Percentiles rank a stretch among this genome's conserved stretches.
Conservation (phyloP, 2,329 filamentous ascomycete species). For the Clonostachys solani region DNA sequence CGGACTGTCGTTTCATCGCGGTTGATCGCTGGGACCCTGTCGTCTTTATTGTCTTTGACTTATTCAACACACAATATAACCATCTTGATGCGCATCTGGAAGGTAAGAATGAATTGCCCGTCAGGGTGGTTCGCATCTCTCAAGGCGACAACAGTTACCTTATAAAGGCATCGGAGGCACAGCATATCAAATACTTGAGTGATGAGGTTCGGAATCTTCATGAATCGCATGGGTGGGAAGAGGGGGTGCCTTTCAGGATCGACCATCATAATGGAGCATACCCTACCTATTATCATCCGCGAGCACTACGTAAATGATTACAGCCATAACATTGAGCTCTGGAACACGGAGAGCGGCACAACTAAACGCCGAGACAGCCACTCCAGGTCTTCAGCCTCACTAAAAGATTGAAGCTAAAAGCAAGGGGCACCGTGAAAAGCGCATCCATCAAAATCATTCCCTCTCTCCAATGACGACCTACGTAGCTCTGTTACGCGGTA, state of each 20-base stretch:
- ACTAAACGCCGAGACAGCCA: too few species aligned
- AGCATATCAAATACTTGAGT: neutral
- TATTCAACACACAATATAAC: constrained; percentile 1
- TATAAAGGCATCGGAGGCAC: neutral
- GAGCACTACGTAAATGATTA: too few species aligned
- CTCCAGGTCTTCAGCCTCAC: too few species aligned
- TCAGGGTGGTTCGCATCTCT: neutral
- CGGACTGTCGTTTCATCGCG: constrained; percentile 1
- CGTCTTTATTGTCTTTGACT: constrained; percentile 3
- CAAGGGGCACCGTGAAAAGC: too few species aligned
- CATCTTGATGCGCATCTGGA: neutral
- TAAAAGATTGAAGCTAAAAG: too few species aligned
- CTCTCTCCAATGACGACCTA: too few species aligned
- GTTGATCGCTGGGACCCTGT: constrained; percentile 1
- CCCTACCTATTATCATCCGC: neutral
- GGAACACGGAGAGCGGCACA: too few species aligned
- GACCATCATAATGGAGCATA: constrained; percentile 1
- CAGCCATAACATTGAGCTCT: too few species aligned
- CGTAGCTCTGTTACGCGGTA: too few species aligned
- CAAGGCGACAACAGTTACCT: neutral
- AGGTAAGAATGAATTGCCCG: constrained; percentile 1
- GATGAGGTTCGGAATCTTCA: constrained; percentile 1
- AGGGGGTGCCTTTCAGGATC: neutral
- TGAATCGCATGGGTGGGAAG: constrained; percentile 1
- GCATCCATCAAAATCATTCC: too few species aligned